Evolutionary conservation across 495 filamentous ascomycete species (phyloP).

Genomic region (Usnea hakonensis): DNA sequence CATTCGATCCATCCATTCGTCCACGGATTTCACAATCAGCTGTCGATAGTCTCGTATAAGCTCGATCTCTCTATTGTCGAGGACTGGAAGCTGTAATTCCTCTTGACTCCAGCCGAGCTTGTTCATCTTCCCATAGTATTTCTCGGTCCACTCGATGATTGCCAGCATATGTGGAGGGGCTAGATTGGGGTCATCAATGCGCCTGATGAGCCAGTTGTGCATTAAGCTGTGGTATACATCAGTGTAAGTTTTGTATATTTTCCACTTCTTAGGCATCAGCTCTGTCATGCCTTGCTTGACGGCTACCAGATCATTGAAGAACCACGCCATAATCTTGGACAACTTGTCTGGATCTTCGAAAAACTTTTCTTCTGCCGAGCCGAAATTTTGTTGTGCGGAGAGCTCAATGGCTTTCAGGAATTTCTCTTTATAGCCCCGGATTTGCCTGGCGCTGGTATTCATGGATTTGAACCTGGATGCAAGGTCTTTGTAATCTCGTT

Average conservation of each 20-base stretch:
- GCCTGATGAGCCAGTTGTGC: slow-evolving; percentile 79
- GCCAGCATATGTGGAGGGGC: slow-evolving; percentile 71
- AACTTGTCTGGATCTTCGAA: slow-evolving; percentile 72
- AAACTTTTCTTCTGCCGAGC: slow-evolving; percentile 66
- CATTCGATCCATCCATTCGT: slow-evolving; percentile 96
- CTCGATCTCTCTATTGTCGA: slow-evolving; percentile 81
- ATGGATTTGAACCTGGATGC: slow-evolving; percentile 90
- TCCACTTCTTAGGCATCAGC: slow-evolving; percentile 95
- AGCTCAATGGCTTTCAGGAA: slow-evolving; percentile 74
- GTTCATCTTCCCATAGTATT: slow-evolving; percentile 92
- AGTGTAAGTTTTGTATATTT: slow-evolving; percentile 82
- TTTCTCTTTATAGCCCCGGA: slow-evolving; percentile 95
- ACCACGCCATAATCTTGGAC: slow-evolving; percentile 85
- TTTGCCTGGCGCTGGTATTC: slow-evolving; percentile 77
- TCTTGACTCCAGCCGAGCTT: slow-evolving; percentile 71
- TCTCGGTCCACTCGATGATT: slow-evolving; percentile 90
- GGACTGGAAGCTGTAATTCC: slow-evolving; percentile 69
- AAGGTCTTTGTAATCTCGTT: slow-evolving; percentile 90
- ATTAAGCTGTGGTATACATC: slow-evolving; percentile 87
- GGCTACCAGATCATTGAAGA: slow-evolving; percentile 91
- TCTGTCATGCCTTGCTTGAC: slow-evolving; percentile 83
- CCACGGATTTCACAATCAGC: slow-evolving; percentile 88
- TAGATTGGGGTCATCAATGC: slow-evolving; percentile 74
- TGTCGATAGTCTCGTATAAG: slow-evolving; percentile 87
- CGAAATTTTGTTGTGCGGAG: slow-evolving; percentile 64